A percentile compares a stretch with the other conserved stretches of the same genome.
phyloP scores from a whole-genome alignment of 2,329 filamentous ascomycete genomes.

The Xylariaceae sp. region DNA sequence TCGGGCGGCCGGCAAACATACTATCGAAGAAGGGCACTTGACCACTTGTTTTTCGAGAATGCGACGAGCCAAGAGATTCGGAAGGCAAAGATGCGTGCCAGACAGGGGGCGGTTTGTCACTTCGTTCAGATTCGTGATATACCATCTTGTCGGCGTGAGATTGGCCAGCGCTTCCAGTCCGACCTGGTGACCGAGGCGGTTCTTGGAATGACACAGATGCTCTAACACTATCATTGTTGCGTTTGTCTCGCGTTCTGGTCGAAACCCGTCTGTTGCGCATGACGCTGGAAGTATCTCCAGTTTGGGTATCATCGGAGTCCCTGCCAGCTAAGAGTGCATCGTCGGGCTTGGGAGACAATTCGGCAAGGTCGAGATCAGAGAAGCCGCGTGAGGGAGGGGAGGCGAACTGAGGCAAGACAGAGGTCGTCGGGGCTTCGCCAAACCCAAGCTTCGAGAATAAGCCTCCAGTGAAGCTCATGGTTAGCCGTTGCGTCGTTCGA shows the following conservation, averaged over 20 bases:
- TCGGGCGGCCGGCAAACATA: conserved; percentile 24
- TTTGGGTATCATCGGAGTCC: not conserved
- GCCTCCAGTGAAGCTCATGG: conserved; percentile 26
- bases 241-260: not conserved
- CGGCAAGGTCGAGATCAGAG: conserved; percentile 29
- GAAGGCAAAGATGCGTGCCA: conserved; percentile 23
- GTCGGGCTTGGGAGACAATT: conserved; percentile 30
- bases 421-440: conserved; percentile 22
- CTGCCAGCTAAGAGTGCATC: conserved; percentile 23
- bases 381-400: conserved; percentile 18
- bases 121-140: conserved; percentile 5
- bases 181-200: conserved; percentile 8
- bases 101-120: conserved; percentile 13
- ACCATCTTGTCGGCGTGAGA: conserved; percentile 9
- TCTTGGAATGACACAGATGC: conserved; percentile 21
- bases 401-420: conserved; percentile 21
- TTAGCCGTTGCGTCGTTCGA: not conserved
- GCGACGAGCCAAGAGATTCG: conserved; percentile 13
- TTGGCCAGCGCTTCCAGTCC: conserved; percentile 10
- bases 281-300: not conserved
- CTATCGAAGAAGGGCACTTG: conserved; percentile 29
- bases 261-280: not conserved
- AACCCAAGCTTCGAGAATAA: conserved; percentile 28
- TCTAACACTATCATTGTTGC: conserved; percentile 18
- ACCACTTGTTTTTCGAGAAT: conserved; percentile 6